Percentiles rank a stretch among this genome's conserved stretches.
Evolutionary conservation across 202 grass and related monocot genomes (phyloP).

Genomic region (Bolboschoenoplectus hybrid): DNA sequence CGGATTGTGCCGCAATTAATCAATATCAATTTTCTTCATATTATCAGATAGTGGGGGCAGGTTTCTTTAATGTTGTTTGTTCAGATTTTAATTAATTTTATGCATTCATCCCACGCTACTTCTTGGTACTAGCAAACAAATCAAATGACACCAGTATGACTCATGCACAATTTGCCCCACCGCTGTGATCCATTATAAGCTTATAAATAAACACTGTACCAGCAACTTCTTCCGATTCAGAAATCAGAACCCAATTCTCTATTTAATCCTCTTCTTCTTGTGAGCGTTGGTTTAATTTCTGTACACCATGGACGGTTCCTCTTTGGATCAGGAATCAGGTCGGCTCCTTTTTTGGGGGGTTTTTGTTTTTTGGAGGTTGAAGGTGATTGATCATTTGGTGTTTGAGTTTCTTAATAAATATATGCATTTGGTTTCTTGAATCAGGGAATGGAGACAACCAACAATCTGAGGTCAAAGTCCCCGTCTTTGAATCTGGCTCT

Average conservation of each 20-base stretch:
- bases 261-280: neutral
- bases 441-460: constrained; percentile 25
- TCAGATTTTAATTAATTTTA: neutral
- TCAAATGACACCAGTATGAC: constrained; percentile 2
- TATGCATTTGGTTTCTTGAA: constrained; percentile 24
- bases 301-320: constrained; percentile 37
- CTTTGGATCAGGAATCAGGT: constrained; percentile 33
- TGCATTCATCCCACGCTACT: neutral
- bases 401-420: neutral
- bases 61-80: neutral
- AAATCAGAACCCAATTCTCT: neutral
- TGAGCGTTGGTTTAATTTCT: neutral
- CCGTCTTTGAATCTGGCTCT: constrained; percentile 38
- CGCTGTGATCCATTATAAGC: neutral
- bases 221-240: neutral
- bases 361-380: constrained; percentile 27
- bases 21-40: neutral
- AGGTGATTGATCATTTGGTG: neutral
- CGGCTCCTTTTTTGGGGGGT: constrained; percentile 3
- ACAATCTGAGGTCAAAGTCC: constrained; percentile 18
- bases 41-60: neutral
- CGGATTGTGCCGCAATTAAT: constrained; percentile 1
- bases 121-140: neutral
- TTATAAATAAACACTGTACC: neutral
- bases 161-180: neutral